phyloP scores from a whole-genome alignment of 1,284 basidiomycete genomes.

The Pyrrhoderma noxium region DNA sequence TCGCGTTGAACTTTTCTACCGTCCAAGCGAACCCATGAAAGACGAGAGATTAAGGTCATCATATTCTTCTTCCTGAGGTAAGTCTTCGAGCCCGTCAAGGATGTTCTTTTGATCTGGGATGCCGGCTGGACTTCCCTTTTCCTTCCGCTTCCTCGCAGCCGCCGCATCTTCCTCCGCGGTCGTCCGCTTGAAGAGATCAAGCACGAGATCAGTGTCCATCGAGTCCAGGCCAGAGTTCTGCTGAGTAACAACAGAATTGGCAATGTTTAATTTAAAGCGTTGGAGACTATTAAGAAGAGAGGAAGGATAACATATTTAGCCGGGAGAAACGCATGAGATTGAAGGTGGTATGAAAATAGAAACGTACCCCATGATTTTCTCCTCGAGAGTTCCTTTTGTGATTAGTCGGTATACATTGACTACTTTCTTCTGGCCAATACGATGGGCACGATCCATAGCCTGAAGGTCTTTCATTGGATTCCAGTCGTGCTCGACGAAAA shows the following conservation, averaged over 20 bases:
- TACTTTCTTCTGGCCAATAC: constrained; percentile 97
- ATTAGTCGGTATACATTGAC: constrained; percentile 98
- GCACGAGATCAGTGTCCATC: constrained; percentile 96
- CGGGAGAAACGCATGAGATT: no score
- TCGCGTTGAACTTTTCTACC: constrained; percentile 17
- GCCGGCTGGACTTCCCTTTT: constrained; percentile 40
- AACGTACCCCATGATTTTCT: constrained; percentile 98
- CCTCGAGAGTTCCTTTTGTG: constrained; percentile 94
- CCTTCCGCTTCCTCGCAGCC: constrained; percentile 47
- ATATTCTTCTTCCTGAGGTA: constrained; percentile 88
- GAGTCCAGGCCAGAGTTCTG: constrained; percentile 90
- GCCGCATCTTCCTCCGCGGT: constrained; percentile 65
- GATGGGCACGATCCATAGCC: constrained; percentile 98
- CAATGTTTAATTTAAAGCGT: constrained; percentile 98
- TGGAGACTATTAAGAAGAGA: constrained; percentile 56
- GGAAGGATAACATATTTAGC: constrained; percentile 14
- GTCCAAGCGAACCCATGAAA: constrained; percentile 73
- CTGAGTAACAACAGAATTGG: constrained; percentile 93
- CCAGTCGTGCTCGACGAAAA: constrained; percentile 99
- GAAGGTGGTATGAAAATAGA: constrained; percentile 5
- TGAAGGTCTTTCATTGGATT: constrained; percentile 99
- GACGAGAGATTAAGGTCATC: constrained; percentile 76
- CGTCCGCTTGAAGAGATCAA: constrained; percentile 89
- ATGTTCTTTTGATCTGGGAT: constrained; percentile 69
- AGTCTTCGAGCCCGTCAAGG: constrained; percentile 79